Evolutionary conservation across 2,329 filamentous ascomycete genomes (phyloP), one percentile per base, ranked within the genome.

Genomic region (Pezicula neosporulosa): DNA sequence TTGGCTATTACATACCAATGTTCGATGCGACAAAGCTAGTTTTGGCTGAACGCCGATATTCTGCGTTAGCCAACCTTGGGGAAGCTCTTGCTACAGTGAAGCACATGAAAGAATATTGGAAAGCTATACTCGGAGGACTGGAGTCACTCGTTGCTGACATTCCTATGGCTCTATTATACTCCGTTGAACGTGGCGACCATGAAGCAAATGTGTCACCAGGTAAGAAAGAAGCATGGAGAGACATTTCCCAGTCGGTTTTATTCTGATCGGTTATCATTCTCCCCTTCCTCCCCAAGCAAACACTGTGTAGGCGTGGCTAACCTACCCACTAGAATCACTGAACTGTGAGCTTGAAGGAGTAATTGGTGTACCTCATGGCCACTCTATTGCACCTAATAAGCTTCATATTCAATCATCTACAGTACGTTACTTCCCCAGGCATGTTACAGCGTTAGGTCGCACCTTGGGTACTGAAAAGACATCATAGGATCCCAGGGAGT

Each of bases 351-450:
- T 94, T 1, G 88, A 93, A 67, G 87, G 87, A 2, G 77, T 82
- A 1, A 69, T 91, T 0, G 89, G 89, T 19, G 79, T 90, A 6
- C 82, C 85, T 0, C 66, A 75, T 0, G 80, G 77, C 3, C 88
- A 94, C 63, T 74, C 70, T 9, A 78, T 80, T 4, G 82, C 85
- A 0, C 77, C 83, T 5, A 64, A 73, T 2, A 72, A 73, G 15
- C 73, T 93, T n/a, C 87, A 93, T 59, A 70, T 94, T 16, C 83
- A 80, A 49, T 78, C 77, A 16, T 85, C 85, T 33, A 79, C 78
- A 27, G 85, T 89, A 55, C 5, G 24, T 24, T 24, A 24, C 24
- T 24, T 24, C 24, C 24, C 24, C 7, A 24, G 24, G 6, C 5
- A 6, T 6, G 5, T 4, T 24, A 24, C 24, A 24, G 5, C 6